Base-by-base conservation (phyloP, 1,139 yeast genomes). In the Diutina siamensis region DNA sequence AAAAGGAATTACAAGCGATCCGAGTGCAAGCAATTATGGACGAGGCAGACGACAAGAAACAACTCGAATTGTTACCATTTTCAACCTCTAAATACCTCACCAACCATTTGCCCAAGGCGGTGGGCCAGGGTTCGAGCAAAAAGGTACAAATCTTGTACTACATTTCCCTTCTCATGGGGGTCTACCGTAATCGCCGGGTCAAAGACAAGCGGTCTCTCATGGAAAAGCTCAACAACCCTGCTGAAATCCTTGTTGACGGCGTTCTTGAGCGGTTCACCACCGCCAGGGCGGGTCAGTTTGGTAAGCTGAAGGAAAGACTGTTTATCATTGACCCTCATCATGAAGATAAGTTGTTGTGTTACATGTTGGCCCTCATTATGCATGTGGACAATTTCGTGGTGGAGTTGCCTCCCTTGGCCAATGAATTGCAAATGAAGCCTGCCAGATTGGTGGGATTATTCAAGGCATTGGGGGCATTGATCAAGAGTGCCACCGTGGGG, bases 301-400 rank as follows among this genome's bases (percentile, higher is more conserved):
- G 94, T 50, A 80, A 75, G 60, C 71, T 87, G 20, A 83, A 83
- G 61, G 85, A 81, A 51, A 76, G 82, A 56, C 74, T 83, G 15
- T 87, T 76, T 60, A 69, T 76, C 50, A 77, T 92, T 51, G 97
- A 92, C 58, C 95, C 97, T 40, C 81, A 78, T 54, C 77, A 79
- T 57, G 95, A 87, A 63, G 95, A 87, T 64, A 87, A 83, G 63
- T 69, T 92, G 45, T 68, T 92, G 53, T 83, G 96, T 61, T 83
- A 79, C 63, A 68, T 88, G 46, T 67, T 92, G 51, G 84, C 84
- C 7, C 63, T 83, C 44, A 71, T 85, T 45, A 67, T 94, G 59
- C 89, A 83, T 59, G 70, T 89, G 48, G 88, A 86, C 59, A 79
- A 77, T 52, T 92, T 79, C 64, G 67, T 76, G 50, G 76, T 87